Evolutionary conservation across 257 asterid species (phyloP).

Genomic region (Capsicum pubescens): DNA sequence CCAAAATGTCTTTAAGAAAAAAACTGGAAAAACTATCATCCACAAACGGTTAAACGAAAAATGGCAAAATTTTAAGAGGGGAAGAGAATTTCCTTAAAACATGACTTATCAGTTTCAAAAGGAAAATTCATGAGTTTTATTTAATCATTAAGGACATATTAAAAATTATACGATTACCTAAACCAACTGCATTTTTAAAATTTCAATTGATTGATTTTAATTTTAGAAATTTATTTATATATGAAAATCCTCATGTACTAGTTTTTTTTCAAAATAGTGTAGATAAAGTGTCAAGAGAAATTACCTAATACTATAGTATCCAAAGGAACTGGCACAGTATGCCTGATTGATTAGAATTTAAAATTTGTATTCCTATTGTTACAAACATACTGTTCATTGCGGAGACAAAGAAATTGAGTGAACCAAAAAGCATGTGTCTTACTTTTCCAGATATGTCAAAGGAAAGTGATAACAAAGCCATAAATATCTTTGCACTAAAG

Average conservation of each 20-base stretch:
- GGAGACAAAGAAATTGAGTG: background rate
- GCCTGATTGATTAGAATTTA: background rate
- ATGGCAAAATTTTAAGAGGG: background rate
- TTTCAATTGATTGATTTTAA: background rate
- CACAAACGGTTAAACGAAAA: background rate
- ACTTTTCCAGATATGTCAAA: background rate
- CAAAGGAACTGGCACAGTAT: background rate
- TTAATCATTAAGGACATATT: background rate
- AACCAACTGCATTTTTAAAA: background rate
- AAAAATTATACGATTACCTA: background rate
- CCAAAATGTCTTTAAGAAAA: background rate
- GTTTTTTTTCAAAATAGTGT: background rate
- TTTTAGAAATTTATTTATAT: constrained; percentile 3
- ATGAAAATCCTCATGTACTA: background rate
- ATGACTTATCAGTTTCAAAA: background rate
- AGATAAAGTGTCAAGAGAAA: background rate
- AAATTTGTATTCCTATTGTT: too few relatives aligned
- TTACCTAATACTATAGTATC: background rate
- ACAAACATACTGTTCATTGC: background rate
- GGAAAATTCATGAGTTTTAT: background rate
- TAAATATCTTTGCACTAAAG: background rate
- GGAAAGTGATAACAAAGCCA: background rate
- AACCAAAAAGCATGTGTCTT: background rate
- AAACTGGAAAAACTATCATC: background rate
- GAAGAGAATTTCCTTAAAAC: background rate